Evolutionary conservation across 1,284 basidiomycete species (phyloP).

Genomic region (Moesziomyces parantarcticus): DNA sequence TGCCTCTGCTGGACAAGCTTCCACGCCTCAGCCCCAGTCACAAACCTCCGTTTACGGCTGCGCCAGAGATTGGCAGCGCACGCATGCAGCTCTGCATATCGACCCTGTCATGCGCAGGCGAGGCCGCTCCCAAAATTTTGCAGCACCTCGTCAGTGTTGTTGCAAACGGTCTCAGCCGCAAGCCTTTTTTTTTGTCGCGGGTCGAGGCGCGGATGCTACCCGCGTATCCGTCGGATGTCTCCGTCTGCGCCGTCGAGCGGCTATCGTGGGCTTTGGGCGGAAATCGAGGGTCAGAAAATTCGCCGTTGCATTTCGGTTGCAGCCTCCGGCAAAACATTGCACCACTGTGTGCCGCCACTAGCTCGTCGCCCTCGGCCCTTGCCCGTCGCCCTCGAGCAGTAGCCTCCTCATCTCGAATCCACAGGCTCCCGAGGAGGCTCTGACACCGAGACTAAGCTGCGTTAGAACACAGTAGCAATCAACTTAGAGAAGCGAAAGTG

Average conservation of each 20-base stretch:
- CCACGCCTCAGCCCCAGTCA: too few relatives aligned
- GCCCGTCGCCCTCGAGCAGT: constrained; percentile 4
- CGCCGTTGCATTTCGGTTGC: constrained; percentile 1
- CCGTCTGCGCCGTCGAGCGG: not conserved
- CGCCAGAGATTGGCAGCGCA: not conserved
- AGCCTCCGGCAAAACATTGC: not conserved
- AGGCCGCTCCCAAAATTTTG: not conserved
- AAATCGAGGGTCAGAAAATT: constrained; percentile 8
- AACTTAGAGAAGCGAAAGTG: too few relatives aligned
- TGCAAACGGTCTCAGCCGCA: not conserved
- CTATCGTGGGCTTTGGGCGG: not conserved
- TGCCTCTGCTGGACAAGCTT: constrained; percentile 1
- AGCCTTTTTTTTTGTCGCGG: not conserved
- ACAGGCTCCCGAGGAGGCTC: not conserved
- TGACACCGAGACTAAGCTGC: not conserved
- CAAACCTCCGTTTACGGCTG: not conserved
- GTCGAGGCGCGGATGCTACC: not conserved
- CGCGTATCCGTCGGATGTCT: not conserved
- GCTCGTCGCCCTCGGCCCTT: constrained; percentile 3
- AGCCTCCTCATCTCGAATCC: too few relatives aligned
- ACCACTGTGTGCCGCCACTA: too few relatives aligned
- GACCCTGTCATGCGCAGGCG: not conserved
- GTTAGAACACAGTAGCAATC: not conserved
- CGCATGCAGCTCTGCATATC: not conserved
- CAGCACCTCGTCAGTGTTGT: not conserved